Base-by-base conservation (phyloP, 352 stramenopile genomes). In the Globisporangium paddicum region DNA sequence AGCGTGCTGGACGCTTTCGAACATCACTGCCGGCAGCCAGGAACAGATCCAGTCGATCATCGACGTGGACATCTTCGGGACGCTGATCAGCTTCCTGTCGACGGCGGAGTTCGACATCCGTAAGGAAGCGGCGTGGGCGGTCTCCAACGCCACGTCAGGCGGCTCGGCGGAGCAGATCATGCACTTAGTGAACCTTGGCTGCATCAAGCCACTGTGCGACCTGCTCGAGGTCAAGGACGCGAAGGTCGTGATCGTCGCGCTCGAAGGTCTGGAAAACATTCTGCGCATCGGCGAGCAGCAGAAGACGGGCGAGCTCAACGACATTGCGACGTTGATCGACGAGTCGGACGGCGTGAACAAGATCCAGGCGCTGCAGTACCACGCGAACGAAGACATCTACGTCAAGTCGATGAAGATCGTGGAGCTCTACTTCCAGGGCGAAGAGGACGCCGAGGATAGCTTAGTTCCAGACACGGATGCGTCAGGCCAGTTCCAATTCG, bases 221-320 rank as follows among this genome's bases (percentile, higher is more conserved):
- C 75, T 99, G 60, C 82, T 99, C 32, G 90, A 90, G 16, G 91
- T 98, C 10, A 93, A 96, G 66, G 97, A 99, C 72, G 82, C 93
- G 7, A 99, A 99, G 83, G 97, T 99, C 72, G 89, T 99, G 45
- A 98, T 96, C 32, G 98, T 99, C 48, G 96, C 97, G 13, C 77
- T 99, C 32, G 97, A 99, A 73, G 97, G 96, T 21, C 87, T 99
- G 28, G 97, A 99, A 66, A 99, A 99, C 79, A 99, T 99, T 58
- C 79, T 99, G 55, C 97, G 96, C 62, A 87, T 98, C 32, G 88
- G 87, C 30, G 76, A 90, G 47, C 58, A 68, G 47, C 65, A 82
- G 70, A 87, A 87, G 69, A 73, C 73, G 23, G 72, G 71, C 41
- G 79, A 95, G 26, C 84, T 97, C 58, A 99, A 99, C 74, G 69